Base-by-base conservation (phyloP, 345 rosid genomes). In the Pugionium dolabratum region DNA sequence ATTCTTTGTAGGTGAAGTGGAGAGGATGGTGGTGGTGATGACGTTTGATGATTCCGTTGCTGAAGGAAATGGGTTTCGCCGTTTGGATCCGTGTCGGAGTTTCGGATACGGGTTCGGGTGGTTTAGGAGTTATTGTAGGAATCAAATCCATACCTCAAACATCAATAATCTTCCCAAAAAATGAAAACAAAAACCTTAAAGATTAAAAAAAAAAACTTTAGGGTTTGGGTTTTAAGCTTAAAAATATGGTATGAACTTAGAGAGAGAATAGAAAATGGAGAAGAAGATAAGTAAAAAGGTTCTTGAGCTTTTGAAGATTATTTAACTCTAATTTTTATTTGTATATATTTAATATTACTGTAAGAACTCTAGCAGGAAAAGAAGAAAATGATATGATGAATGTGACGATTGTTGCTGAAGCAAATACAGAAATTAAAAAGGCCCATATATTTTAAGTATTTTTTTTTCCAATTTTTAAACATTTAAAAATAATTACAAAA, bases 41-140 rank as follows among this genome's bases (percentile, higher is more conserved):
- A 73, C 93, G 96, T 79, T 89, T 89, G 54, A 83, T 83, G 62
- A 85, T 77, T 1, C 93, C 96, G 78, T 89, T 86, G 53, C 86
- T 79, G 82, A 80, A 86, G 62, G 83, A 75, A 25, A 84, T 34
- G 42, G 85, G 86, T 72, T 88, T 88, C 4, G 74, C 68, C 2
- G 83, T 76, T 50, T 81, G 87, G 88, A 84, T 84, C 81, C 83
- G 80, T 53, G 80, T 83, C 31, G 83, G 83, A 2, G 86, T 83
- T 44, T 86, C 93, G 47, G 79, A 71, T 54, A 78, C 88, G 7
- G 81, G 80, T 62, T 86, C 89, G 0, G 88, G 86, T 9, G 95
- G 82, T 79, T 78, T 82, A 1, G 81, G 68, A 29, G 72, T 54
- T 42, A 37, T 58, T 43, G 66, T 37, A 25, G 66, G 41, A 50